phyloP scores from a whole-genome alignment of 305 asterid genomes.

The Solanum chacoense region DNA sequence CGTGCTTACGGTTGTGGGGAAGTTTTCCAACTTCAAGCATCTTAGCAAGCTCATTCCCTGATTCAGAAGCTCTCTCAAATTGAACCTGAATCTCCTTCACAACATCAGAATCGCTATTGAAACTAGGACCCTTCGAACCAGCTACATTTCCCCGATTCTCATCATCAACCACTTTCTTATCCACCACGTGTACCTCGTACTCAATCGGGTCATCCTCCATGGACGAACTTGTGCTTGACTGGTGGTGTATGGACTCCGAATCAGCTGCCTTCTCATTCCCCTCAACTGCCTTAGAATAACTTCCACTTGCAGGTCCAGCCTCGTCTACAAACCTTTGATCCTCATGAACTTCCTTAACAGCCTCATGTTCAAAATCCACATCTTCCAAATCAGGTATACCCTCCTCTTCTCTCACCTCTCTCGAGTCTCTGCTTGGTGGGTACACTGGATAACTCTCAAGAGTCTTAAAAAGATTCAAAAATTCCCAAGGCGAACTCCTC shows the following conservation, averaged over 20 bases:
- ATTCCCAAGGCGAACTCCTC: conserved; percentile 71
- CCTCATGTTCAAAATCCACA: conserved; percentile 53
- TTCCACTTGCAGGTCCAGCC: conserved; percentile 29
- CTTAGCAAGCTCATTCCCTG: conserved; percentile 61
- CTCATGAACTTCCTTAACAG: conserved; percentile 76
- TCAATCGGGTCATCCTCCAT: conserved; percentile 59
- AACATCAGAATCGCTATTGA: conserved; percentile 62
- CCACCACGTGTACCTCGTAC: conserved; percentile 80
- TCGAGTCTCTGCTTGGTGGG: conserved; percentile 65
- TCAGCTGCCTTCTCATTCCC: conserved; percentile 16
- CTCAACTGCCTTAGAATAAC: background rate
- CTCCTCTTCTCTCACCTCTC: conserved; percentile 92
- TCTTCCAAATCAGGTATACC: conserved; percentile 98
- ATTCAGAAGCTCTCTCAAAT: conserved; percentile 73
- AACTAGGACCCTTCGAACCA: conserved; percentile 8
- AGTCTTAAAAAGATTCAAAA: conserved; percentile 75
- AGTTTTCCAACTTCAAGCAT: conserved; percentile 88
- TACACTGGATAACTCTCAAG: conserved; percentile 58
- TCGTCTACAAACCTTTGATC: conserved; percentile 50
- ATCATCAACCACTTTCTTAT: conserved; percentile 65
- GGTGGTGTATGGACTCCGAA: conserved; percentile 32
- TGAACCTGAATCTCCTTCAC: conserved; percentile 73
- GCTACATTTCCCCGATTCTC: conserved; percentile 20
- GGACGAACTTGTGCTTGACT: conserved; percentile 39
- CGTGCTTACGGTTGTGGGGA: conserved; percentile 70